Evolutionary conservation across 345 rosid genomes (phyloP), one percentile per base, ranked within the genome.

Genomic region (Erysimum cheiranthoides): DNA sequence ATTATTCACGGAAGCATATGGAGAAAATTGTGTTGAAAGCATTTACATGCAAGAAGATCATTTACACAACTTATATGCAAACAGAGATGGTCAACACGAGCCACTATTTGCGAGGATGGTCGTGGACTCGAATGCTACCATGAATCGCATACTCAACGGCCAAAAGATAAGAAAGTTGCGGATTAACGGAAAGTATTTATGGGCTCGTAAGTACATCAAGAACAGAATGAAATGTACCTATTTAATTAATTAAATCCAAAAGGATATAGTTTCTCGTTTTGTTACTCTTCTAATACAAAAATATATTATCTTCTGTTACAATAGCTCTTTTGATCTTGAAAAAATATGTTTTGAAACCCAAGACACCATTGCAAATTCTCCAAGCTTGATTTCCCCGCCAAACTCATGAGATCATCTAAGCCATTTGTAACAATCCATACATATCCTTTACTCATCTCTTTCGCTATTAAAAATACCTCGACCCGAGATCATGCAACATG

Each of bases 1-100:
- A 1, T 68, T 81, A 12, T 85, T 85, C 34, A 68, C 77, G 0
- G 4, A 42, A 1, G 12, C 7, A 18, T 76, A 51, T 65, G 82
- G 86, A 1, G 78, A 76, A 5, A 51, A 73, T 5, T 32, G 49
- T 13, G 70, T 67, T 11, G 13, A 46, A 31, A 12, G 39, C 6
- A 21, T 80, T 31, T 7, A 14, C 38, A 73, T 81, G 73, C 66
- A 59, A 43, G 17, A 10, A 16, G 17, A 8, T n/a, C n/a, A n/a
- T 0, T 49, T 8, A 21, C 25, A 21, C 25, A 1, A 1, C 25
- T 0, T 21, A 21, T 0, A 21, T 21, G 25, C 25, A 21, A 13
- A 38, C 14, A 13, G 7, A 6, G 47, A 14, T 43, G 47, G 47
- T 13, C 17, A 13, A 43, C 7, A 14, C 2, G 16, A 43, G 5